Evolutionary conservation across 305 asterid genomes (phyloP).

Genomic region (Fraxinus xanthoxyloides): DNA sequence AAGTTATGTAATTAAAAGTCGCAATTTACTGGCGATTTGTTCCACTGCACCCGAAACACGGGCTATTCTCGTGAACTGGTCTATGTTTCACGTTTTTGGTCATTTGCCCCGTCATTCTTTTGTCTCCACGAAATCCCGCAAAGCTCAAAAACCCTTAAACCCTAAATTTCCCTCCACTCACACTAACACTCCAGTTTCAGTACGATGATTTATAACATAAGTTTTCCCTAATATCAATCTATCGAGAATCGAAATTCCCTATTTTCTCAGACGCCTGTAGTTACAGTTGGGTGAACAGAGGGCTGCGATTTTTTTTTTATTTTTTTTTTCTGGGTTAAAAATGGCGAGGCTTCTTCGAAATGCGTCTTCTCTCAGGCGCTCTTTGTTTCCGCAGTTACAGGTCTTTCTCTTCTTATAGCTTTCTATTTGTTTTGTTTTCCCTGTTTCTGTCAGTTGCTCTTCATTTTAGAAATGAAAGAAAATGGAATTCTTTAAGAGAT

Average conservation of each 20-base stretch:
- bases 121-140: neutral
- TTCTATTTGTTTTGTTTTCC: neutral
- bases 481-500: neutral
- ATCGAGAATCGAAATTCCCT: neutral
- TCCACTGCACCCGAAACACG: neutral
- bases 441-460: neutral
- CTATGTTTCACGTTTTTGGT: neutral
- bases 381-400: slow-evolving; percentile 31
- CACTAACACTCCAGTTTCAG: neutral
- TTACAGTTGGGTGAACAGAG: neutral
- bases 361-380: slow-evolving; percentile 35
- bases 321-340: neutral
- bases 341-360: slow-evolving; percentile 55
- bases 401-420: slow-evolving; percentile 9
- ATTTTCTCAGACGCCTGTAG: neutral
- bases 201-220: neutral
- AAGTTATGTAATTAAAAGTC: too few relatives aligned
- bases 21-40: neutral
- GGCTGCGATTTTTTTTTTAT: neutral
- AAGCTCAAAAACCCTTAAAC: neutral
- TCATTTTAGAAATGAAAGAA: neutral
- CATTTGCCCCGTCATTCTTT: neutral
- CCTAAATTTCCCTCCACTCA: neutral
- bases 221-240: neutral
- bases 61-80: too few relatives aligned